Percentiles rank a stretch among this genome's conserved stretches.
These are phyloP conservation scores for Yamagishiella unicocca DNA, from an alignment of 139 green algal genomes.

Conservation along the genomic window DNA sequence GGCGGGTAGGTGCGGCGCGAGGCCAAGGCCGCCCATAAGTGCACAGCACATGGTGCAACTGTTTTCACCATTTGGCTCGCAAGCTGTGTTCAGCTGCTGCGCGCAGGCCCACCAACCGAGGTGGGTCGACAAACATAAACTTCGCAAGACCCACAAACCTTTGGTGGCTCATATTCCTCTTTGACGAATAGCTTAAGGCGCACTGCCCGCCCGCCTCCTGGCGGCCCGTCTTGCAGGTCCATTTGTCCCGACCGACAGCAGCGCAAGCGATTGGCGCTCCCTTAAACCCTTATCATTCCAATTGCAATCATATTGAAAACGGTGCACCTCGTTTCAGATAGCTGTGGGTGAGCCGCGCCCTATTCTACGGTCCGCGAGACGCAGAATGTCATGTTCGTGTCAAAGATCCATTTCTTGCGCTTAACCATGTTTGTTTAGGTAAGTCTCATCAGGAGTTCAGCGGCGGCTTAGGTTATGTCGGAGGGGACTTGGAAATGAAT, in stretches of 20 bases:
- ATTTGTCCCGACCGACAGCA: background rate
- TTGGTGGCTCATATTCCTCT: slow-evolving; percentile 13
- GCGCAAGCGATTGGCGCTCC: background rate
- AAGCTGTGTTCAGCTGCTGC: too few species aligned
- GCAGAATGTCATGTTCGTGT: background rate
- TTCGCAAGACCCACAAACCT: slow-evolving; percentile 8
- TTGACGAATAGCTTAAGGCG: slow-evolving; percentile 8
- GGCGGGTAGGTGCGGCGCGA: too few species aligned
- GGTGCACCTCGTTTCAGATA: background rate
- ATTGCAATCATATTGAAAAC: background rate
- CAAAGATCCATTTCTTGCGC: background rate
- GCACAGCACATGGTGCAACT: too few species aligned
- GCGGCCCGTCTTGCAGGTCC: background rate
- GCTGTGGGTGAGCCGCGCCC: background rate
- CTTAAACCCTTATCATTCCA: background rate
- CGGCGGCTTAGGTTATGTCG: background rate
- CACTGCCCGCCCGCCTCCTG: background rate
- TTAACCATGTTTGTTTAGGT: background rate
- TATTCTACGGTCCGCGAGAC: background rate
- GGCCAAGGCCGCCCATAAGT: too few species aligned
- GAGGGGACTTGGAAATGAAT: slow-evolving; percentile 27
- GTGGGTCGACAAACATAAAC: background rate
- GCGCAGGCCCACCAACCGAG: too few species aligned
- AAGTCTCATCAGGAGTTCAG: background rate
- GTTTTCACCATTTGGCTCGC: too few species aligned